Evolutionary conservation across 2,329 filamentous ascomycete genomes (phyloP).

Genomic region (Botryosphaeria dothidea): DNA sequence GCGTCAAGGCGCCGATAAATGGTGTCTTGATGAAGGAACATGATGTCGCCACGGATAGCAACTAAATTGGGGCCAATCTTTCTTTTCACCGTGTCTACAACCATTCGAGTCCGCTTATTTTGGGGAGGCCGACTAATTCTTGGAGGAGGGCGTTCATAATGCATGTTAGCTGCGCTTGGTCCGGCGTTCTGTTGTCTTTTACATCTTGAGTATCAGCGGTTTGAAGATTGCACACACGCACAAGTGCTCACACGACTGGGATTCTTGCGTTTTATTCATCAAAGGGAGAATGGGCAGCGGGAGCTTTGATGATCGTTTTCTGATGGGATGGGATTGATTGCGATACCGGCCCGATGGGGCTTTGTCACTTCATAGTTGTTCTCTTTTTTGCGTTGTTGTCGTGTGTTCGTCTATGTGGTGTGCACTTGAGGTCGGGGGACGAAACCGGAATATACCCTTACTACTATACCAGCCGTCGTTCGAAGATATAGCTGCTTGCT

Average conservation of each 20-base stretch:
- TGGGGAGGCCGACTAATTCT: background rate
- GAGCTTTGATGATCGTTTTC: background rate
- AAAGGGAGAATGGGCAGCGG: background rate
- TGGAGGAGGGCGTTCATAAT: conserved; percentile 13
- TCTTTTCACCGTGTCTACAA: background rate
- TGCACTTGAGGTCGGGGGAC: conserved; percentile 1
- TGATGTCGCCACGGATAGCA: background rate
- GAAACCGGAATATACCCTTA: conserved; percentile 18
- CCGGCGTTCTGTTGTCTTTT: background rate
- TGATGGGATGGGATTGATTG: conserved; percentile 14
- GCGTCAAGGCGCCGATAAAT: background rate
- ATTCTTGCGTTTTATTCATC: background rate
- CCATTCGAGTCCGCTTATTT: background rate
- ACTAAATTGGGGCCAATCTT: conserved; percentile 6
- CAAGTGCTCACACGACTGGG: background rate
- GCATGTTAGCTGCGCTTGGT: background rate
- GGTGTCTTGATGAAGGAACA: background rate
- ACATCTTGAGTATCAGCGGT: background rate
- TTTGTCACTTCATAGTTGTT: background rate
- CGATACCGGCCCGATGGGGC: background rate
- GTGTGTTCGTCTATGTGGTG: background rate
- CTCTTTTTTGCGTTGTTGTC: background rate
- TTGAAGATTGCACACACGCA: background rate
- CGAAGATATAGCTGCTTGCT: background rate
- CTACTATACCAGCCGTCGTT: conserved; percentile 8